A percentile compares a stretch with the other conserved stretches of the same genome.
Evolutionary conservation across 352 stramenopile species (phyloP).

Genomic region (Elongisporangium undulatum): DNA sequence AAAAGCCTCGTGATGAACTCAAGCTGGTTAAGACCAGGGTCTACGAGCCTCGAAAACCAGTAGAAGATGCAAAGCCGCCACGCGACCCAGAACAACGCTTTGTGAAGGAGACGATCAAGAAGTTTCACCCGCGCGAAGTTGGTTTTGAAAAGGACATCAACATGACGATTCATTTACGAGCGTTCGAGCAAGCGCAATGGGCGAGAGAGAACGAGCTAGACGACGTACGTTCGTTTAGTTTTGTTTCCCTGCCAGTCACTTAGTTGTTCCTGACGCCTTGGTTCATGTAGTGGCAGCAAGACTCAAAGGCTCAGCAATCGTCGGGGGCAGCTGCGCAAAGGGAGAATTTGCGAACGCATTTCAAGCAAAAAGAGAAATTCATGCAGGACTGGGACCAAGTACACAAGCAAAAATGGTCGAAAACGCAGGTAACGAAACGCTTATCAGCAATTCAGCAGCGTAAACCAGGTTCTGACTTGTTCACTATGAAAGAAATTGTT

Average conservation of each 20-base stretch:
- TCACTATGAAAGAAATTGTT: constrained; percentile 7
- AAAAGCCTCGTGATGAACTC: constrained; percentile 9
- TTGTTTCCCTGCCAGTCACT: background rate
- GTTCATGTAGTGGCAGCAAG: constrained; percentile 20
- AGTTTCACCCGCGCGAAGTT: constrained; percentile 38
- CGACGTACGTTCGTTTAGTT: constrained; percentile 10
- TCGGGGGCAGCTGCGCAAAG: constrained; percentile 15
- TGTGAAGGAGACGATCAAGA: constrained; percentile 28
- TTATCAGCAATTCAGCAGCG: background rate
- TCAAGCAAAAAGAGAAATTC: constrained; percentile 56
- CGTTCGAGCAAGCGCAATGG: constrained; percentile 62
- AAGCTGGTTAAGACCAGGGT: background rate
- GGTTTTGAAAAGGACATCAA: constrained; percentile 61
- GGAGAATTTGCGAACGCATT: constrained; percentile 28
- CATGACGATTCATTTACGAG: constrained; percentile 59
- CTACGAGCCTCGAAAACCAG: constrained; percentile 1
- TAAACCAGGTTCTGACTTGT: background rate
- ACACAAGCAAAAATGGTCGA: constrained; percentile 44
- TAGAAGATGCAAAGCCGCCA: constrained; percentile 4
- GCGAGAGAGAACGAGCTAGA: constrained; percentile 34
- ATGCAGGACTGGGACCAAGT: constrained; percentile 59
- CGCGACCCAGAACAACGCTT: constrained; percentile 61
- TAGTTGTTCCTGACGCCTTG: constrained; percentile 3
- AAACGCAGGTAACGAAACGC: constrained; percentile 36
- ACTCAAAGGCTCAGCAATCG: constrained; percentile 17